These are phyloP conservation scores for Colletotrichum costaricense DNA, from an alignment of 2,329 filamentous ascomycete genomes.

Conservation along the genomic window DNA sequence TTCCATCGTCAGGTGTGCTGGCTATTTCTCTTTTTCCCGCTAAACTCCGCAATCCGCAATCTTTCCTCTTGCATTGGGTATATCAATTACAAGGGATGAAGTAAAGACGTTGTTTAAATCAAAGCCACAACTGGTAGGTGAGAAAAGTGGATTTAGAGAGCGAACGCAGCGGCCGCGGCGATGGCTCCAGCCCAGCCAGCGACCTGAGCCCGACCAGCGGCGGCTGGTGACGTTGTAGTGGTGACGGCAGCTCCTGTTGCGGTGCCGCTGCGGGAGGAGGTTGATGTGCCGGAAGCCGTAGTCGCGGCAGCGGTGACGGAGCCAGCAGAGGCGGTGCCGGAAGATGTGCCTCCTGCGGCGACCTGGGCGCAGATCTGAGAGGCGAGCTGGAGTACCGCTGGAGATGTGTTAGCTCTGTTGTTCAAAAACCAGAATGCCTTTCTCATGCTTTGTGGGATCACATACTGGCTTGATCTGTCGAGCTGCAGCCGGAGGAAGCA, in stretches of 20 bases:
- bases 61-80: background rate
- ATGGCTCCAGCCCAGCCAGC: slow-evolving; percentile 45
- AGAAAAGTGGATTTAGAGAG: slow-evolving; percentile 39
- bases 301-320: slow-evolving; percentile 21
- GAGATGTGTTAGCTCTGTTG: background rate
- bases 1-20: background rate
- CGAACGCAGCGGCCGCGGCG: slow-evolving; percentile 44
- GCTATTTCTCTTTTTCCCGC: background rate
- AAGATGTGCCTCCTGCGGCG: background rate
- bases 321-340: background rate
- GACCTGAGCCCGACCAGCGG: slow-evolving; percentile 41
- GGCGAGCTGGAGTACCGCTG: slow-evolving; percentile 39
- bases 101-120: background rate
- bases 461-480: slow-evolving; percentile 51
- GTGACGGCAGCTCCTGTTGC: slow-evolving; percentile 28
- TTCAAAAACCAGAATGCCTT: too few relatives aligned
- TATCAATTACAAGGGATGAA: background rate
- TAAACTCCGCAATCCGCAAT: slow-evolving; percentile 1
- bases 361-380: slow-evolving; percentile 41
- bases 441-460: background rate
- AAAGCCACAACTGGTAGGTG: background rate
- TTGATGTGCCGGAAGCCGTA: slow-evolving; percentile 23
- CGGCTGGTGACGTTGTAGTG: slow-evolving; percentile 32
- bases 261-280: slow-evolving; percentile 39
- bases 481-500: slow-evolving; percentile 44